A percentile compares a stretch with the other conserved stretches of the same genome.
phyloP scores from a whole-genome alignment of 371 early-diverging fungal species.

The Rhizopus stolonifer region DNA sequence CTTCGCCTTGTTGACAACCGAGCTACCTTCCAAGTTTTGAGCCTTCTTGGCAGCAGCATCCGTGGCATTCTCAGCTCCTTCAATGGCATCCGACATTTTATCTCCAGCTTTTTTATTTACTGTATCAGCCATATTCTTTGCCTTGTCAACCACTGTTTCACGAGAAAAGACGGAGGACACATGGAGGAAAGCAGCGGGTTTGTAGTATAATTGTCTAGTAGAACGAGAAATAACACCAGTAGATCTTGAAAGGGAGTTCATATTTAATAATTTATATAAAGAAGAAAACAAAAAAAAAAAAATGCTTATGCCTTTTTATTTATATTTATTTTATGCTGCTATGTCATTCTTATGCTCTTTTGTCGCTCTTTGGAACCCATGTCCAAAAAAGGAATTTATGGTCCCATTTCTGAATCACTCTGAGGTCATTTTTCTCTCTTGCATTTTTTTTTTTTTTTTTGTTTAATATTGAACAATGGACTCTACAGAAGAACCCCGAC shows the following conservation, averaged over 20 bases:
- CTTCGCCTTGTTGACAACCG: too few species aligned
- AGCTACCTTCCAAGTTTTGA: too few species aligned
- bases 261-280: conserved; percentile 2
- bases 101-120: conserved; percentile 23
- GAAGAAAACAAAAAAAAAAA: neutral
- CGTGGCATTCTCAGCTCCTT: conserved; percentile 6
- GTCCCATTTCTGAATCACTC: neutral
- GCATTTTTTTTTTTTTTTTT: neutral
- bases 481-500: conserved; percentile 4
- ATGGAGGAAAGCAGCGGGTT: conserved; percentile 20
- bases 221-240: conserved; percentile 14
- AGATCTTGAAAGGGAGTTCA: conserved; percentile 13
- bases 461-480: neutral
- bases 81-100: conserved; percentile 12
- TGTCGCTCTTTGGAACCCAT: neutral
- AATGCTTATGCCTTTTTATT: conserved; percentile 14
- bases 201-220: conserved; percentile 8
- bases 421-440: neutral
- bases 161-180: conserved; percentile 7
- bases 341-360: conserved; percentile 11
- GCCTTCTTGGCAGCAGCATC: conserved; percentile 13
- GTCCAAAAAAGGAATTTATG: too few species aligned
- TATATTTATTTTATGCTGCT: neutral
- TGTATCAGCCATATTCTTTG: conserved; percentile 24
- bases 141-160: conserved; percentile 24